phyloP scores from a whole-genome alignment of 345 rosid genomes.

The Noccaea caerulescens region DNA sequence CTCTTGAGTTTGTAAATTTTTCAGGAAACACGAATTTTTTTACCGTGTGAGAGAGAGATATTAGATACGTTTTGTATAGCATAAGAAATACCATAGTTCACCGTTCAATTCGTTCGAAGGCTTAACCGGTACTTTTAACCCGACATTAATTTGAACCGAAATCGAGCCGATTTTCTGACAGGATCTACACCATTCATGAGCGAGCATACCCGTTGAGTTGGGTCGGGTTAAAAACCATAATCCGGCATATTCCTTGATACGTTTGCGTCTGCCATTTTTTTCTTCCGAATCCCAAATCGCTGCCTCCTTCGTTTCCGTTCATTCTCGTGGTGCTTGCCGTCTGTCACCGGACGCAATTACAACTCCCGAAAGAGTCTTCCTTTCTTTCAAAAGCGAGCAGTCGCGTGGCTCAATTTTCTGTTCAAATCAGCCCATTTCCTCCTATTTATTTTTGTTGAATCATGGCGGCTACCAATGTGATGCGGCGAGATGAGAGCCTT shows the following conservation, averaged over 20 bases:
- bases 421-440: background rate
- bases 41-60: constrained; percentile 21
- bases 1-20: constrained; percentile 34
- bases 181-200: background rate
- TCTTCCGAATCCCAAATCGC: background rate
- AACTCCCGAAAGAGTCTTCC: constrained; percentile 15
- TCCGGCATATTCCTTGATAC: constrained; percentile 24
- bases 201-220: background rate
- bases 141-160: background rate
- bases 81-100: background rate
- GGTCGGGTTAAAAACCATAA: background rate
- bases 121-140: constrained; percentile 4
- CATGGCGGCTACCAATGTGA: constrained; percentile 75
- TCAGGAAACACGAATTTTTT: constrained; percentile 1
- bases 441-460: constrained; percentile 15
- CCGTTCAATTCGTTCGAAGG: background rate
- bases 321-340: constrained; percentile 4
- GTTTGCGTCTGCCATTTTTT: constrained; percentile 1
- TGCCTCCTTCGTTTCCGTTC: constrained; percentile 20
- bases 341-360: background rate
- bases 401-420: background rate
- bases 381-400: background rate
- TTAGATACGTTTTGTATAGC: constrained; percentile 37
- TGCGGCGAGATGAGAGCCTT: constrained; percentile 62
- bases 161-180: background rate